phyloP scores from a whole-genome alignment of 1,139 yeast genomes.

The Taphrina flavorubra region DNA sequence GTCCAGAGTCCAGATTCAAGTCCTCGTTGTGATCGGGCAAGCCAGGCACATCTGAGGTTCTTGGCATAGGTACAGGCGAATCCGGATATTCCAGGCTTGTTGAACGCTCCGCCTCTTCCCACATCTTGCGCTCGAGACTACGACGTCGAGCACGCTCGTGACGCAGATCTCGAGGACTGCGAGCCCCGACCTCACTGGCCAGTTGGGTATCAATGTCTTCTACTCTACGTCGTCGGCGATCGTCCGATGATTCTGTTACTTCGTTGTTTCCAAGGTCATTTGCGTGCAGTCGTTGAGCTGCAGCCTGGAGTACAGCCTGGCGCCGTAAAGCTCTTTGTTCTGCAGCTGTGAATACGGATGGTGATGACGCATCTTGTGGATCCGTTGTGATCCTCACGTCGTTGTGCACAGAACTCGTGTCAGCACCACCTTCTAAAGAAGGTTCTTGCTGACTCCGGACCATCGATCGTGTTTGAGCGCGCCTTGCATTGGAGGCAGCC shows the following conservation, averaged over 20 bases:
- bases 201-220: constrained; percentile 22
- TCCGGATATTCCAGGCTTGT: constrained; percentile 35
- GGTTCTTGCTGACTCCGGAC: background rate
- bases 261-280: background rate
- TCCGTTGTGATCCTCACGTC: background rate
- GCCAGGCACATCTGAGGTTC: constrained; percentile 13
- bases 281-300: constrained; percentile 10
- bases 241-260: background rate
- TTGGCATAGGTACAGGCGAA: constrained; percentile 22
- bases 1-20: background rate
- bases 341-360: constrained; percentile 8
- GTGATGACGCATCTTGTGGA: background rate
- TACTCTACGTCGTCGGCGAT: background rate
- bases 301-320: constrained; percentile 20
- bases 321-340: constrained; percentile 28
- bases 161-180: constrained; percentile 28
- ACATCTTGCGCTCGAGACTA: constrained; percentile 26
- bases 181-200: constrained; percentile 12
- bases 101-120: constrained; percentile 42
- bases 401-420: background rate
- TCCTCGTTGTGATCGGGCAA: background rate
- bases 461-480: background rate
- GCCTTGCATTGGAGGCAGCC: constrained; percentile 8
- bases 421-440: background rate
- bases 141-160: constrained; percentile 33